These are phyloP conservation scores for Epicoccum nigrum DNA, from an alignment of 2,329 filamentous ascomycete species.

Conservation along the genomic window DNA sequence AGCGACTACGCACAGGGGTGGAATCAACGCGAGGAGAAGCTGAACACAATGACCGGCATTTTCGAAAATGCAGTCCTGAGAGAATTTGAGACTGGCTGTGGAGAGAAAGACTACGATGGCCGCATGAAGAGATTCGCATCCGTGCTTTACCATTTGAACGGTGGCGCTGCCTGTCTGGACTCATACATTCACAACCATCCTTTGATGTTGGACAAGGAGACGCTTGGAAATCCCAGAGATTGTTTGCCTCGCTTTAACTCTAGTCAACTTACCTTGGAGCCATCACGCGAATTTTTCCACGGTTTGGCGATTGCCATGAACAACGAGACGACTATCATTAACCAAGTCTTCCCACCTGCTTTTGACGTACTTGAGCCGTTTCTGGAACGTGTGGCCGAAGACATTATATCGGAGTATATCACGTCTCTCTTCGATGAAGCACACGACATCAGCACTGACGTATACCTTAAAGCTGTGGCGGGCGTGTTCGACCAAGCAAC, in stretches of 20 bases:
- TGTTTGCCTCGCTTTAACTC: slow-evolving; percentile 73
- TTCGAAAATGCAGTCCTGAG: slow-evolving; percentile 90
- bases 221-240: slow-evolving; percentile 76
- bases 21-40: slow-evolving; percentile 70
- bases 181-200: slow-evolving; percentile 89
- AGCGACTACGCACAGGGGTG: slow-evolving; percentile 83
- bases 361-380: slow-evolving; percentile 77
- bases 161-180: slow-evolving; percentile 77
- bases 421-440: slow-evolving; percentile 86
- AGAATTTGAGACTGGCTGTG: slow-evolving; percentile 93
- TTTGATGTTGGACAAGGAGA: slow-evolving; percentile 74
- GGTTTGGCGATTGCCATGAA: slow-evolving; percentile 76
- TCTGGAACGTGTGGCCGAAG: slow-evolving; percentile 81
- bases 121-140: slow-evolving; percentile 88
- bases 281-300: slow-evolving; percentile 82
- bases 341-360: slow-evolving; percentile 77
- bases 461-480: slow-evolving; percentile 85
- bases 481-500: slow-evolving; percentile 86
- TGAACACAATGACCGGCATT: slow-evolving; percentile 75
- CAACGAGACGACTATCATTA: slow-evolving; percentile 80
- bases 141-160: slow-evolving; percentile 82
- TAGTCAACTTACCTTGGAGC: slow-evolving; percentile 74
- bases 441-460: slow-evolving; percentile 73
- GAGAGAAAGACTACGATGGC: slow-evolving; percentile 85
- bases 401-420: slow-evolving; percentile 82